These are phyloP conservation scores for Podaxis sp. DNA, from an alignment of 768 basidiomycete species.

Conservation along the genomic window DNA sequence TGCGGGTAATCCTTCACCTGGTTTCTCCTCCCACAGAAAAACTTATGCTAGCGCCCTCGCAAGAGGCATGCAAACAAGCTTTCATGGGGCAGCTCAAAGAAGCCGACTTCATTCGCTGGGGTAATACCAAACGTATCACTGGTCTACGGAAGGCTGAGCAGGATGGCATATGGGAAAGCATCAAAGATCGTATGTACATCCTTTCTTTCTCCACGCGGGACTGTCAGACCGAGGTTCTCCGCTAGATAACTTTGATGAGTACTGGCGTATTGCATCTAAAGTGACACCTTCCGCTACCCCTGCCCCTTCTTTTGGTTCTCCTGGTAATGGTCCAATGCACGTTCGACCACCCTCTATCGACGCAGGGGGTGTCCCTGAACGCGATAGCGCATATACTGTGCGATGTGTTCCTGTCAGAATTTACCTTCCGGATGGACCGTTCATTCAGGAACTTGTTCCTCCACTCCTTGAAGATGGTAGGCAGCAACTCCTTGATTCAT, in stretches of 20 bases:
- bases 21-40: constrained; percentile 86
- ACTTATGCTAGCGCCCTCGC: constrained; percentile 73
- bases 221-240: neutral
- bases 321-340: constrained; percentile 59
- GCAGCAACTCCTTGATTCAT: constrained; percentile 22
- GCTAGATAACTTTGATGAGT: constrained; percentile 93
- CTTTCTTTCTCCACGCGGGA: neutral
- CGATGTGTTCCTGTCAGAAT: constrained; percentile 87
- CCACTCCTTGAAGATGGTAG: constrained; percentile 77
- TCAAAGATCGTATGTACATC: constrained; percentile 79
- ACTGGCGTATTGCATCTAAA: constrained; percentile 92
- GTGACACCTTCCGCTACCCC: constrained; percentile 83
- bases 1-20: constrained; percentile 84
- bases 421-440: constrained; percentile 88
- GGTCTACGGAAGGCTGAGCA: constrained; percentile 88
- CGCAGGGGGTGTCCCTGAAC: constrained; percentile 49
- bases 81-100: constrained; percentile 98
- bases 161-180: constrained; percentile 96
- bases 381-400: constrained; percentile 85
- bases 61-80: constrained; percentile 87
- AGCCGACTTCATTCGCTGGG: constrained; percentile 96
- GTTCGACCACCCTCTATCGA: constrained; percentile 65
- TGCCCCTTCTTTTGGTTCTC: constrained; percentile 56
- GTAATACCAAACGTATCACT: constrained; percentile 92
- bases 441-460: constrained; percentile 86